Base-by-base conservation (phyloP, 1,139 yeast species). In the Candida sp. region DNA sequence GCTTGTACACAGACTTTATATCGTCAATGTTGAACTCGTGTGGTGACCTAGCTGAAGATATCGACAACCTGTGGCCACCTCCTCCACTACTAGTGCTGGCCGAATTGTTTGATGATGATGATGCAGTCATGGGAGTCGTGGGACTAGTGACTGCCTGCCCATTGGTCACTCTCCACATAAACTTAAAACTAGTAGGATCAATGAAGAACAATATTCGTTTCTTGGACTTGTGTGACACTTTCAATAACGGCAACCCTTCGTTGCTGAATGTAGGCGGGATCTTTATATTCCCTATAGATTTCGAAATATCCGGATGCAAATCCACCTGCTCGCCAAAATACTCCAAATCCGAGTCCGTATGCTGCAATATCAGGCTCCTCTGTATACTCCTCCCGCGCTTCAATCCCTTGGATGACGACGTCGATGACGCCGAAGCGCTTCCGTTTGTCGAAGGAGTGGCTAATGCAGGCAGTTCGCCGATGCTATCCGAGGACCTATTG, bases 141-240 rank as follows among this genome's bases (percentile, higher is more conserved):
- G 57, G 42, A 5, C 65, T 23, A 11, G 27, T 7, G 26, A 4
- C 3, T 8, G 17, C 28, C 3, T 6, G 6, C 17, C 28, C 28
- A 52, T 22, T 54, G 1, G 68, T 64, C 34, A 62, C 63, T 42
- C 59, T 63, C 89, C 93, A 87, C 1, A 76, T 78, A 17, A 77
- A 70, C 33, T 82, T 72, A 49, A 75, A 69, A 34, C 63, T 57
- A 0, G 62, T 54, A 0, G 72, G 66, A 48, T 76, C 77, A 5
- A 77, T 66, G 47, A 62, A 66, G 25, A 77, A 60, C 39, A 62
- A 60, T 3, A 76, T 68, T 56, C 85, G 78, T 38, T 85, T 83
- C 58, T 80, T 81, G 53, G 91, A 88, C 57, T 84, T 84, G 50
- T 83, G 87, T 2, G 96, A 88, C 27, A 89, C 81, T 58, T 90